Evolutionary conservation across 2,329 filamentous ascomycete genomes (phyloP).

Genomic region (Aspergillus intermedius): DNA sequence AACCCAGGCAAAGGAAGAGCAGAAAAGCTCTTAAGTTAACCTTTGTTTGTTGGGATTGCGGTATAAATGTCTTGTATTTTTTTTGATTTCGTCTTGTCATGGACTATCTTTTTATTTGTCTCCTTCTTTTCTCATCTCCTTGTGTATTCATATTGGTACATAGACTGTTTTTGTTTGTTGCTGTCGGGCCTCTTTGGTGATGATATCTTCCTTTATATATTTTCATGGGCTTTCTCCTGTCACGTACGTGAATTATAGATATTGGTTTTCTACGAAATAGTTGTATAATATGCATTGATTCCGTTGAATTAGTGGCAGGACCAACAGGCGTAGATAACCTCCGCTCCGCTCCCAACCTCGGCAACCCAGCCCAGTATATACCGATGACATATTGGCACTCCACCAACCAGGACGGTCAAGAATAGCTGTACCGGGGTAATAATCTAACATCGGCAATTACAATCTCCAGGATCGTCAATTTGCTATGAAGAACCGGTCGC

Average conservation of each 20-base stretch:
- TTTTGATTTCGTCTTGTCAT: conserved; percentile 6
- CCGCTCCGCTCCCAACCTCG: conserved; percentile 6
- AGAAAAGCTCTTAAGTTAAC: conserved; percentile 16
- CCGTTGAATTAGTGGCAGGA: no score
- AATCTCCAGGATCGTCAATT: not conserved
- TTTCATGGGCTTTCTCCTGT: conserved; percentile 3
- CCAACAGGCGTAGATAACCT: no score
- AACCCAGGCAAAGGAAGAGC: conserved; percentile 18
- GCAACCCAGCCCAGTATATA: conserved; percentile 3
- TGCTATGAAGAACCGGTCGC: not conserved
- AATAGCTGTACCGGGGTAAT: no score
- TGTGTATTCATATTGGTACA: conserved; percentile 14
- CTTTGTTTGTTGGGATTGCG: conserved; percentile 6
- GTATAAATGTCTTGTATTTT: conserved; percentile 10
- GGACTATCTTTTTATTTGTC: conserved; percentile 1
- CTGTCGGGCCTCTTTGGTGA: conserved; percentile 2
- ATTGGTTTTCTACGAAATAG: not conserved
- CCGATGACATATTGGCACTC: conserved; percentile 1
- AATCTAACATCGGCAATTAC: not conserved
- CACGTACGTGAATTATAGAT: not conserved
- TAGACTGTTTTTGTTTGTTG: conserved; percentile 10
- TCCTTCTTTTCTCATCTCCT: conserved; percentile 6
- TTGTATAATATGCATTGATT: not conserved
- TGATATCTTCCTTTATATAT: not conserved
- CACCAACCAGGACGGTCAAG: not conserved